Evolutionary conservation across 805 yeast genomes (phyloP), one percentile per base, ranked within the genome.

Genomic region (Yamadazyma scolyti): DNA sequence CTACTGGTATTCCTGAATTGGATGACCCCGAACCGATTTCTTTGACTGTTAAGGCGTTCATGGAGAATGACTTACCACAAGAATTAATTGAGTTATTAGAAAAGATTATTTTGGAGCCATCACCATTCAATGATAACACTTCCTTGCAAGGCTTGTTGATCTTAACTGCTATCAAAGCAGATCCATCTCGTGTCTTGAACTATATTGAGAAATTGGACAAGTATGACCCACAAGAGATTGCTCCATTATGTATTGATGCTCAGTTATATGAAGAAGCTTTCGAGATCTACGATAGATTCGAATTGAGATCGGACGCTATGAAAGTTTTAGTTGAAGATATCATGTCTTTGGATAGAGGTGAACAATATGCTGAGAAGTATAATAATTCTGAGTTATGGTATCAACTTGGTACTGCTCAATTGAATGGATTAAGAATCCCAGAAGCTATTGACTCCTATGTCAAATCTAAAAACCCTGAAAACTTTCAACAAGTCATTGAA

Each of bases 121-220:
- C 97, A 48, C 94, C 97, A 46, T 93, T 93, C 70, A 87, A 79
- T 48, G 97, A 90, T 47, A 93, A 93, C 58, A 83, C 94, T 46
- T 89, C 96, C 16, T 71, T 93, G 56, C 98, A 93, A 71, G 96
- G 96, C 30, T 70, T 93, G 57, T 68, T 93, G 54, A 74, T 93
- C 44, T 74, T 93, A 54, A 93, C 99, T 43, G 97, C 98, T 22
- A 85, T 93, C 56, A 88, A 87, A 63, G 96, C 95, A 31, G 97
- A 90, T 60, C 80, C 87, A 50, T 69, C 90, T 6, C 83, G 84
- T 63, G 96, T 93, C 30, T 58, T 73, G 42, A 73, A 77, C 30
- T 88, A 89, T 58, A 77, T 93, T 51, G 97, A 90, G 47, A 83
- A 87, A 45, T 74, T 93, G 39, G 95, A 90, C 52, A 82, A 83